Evolutionary conservation across 257 asterid genomes (phyloP).

Genomic region (Solanum piurae): DNA sequence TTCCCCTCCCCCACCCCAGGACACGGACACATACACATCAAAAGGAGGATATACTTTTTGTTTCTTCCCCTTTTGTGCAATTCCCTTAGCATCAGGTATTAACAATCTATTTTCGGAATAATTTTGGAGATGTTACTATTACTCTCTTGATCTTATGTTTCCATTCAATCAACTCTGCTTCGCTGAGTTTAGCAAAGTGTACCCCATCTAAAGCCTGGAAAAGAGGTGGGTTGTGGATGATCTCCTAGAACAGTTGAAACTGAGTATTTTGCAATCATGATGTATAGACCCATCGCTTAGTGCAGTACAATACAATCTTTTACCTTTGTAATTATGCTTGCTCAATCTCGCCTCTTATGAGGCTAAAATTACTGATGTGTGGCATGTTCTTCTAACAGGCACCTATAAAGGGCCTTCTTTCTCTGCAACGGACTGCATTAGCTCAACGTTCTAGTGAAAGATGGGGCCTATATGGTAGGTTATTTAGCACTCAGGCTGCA

Average conservation of each 20-base stretch:
- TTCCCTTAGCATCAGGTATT: background rate
- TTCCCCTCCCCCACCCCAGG: background rate
- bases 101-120: background rate
- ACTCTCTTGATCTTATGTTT: background rate
- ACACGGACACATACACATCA: background rate
- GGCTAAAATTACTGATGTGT: background rate
- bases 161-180: background rate
- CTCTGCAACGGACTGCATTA: conserved; percentile 44
- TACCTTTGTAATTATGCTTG: background rate
- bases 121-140: background rate
- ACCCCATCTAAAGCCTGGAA: background rate
- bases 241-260: background rate
- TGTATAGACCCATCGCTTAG: background rate
- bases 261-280: background rate
- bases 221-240: background rate
- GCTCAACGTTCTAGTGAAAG: conserved; percentile 31
- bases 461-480: conserved; percentile 38
- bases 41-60: background rate
- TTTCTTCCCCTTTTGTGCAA: background rate
- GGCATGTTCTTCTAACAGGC: conserved; percentile 38
- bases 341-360: background rate
- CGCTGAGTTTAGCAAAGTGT: background rate
- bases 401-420: conserved; percentile 59
- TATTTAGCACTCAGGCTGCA: conserved; percentile 77
- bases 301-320: background rate